Base-by-base conservation (phyloP, 371 early-diverging fungal species). In the Apophysomyces elegans region DNA sequence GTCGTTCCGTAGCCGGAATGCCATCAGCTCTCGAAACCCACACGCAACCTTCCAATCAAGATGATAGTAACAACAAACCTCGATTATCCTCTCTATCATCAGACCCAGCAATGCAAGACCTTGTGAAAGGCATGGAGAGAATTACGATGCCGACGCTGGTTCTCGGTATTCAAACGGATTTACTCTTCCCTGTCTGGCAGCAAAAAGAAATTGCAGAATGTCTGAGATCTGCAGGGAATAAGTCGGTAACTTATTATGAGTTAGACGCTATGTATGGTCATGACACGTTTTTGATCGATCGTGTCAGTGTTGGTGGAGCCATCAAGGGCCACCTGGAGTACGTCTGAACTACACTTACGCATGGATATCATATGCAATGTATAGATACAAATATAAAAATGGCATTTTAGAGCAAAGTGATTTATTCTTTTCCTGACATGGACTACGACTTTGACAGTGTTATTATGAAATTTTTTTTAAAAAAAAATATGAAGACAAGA, bases 261-360 rank as follows among this genome's bases (percentile, higher is more conserved):
- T 75, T 97, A n/a, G 98, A 97, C 75, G 90, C 95, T 32, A 89
- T 95, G 85, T 98, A 93, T 78, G 98, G 98, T 7, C 98, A 98
- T 74, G 97, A 98, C 69, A 96, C 98, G 7, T 98, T 97, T 73
- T 85, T 96, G 74, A 92, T 97, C 66, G 96, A 96, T 72, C 72
- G 88, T 36, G 88, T 90, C 59, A 92, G 89, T 65, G 94, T 97
- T 14, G 98, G 97, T 32, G 92, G 92, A 38, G 96, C 98, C 11
- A 88, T 98, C 68, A 96, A 95, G 77, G 98, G 97, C 9, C 95
- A 95, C 76, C 75, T 96, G 50, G 96, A 95, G 63, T 73, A 50
- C 11, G 54, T 50, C 21, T 50, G 13, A 41, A 13, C 8, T 41
- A 41, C 8, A 50, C 2, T 26, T 26, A 2, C 32, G 32, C 32